A percentile compares a stretch with the other conserved stretches of the same genome.
These are phyloP conservation scores for Agrocybe pediades DNA, from an alignment of 768 basidiomycete genomes.

Conservation along the genomic window DNA sequence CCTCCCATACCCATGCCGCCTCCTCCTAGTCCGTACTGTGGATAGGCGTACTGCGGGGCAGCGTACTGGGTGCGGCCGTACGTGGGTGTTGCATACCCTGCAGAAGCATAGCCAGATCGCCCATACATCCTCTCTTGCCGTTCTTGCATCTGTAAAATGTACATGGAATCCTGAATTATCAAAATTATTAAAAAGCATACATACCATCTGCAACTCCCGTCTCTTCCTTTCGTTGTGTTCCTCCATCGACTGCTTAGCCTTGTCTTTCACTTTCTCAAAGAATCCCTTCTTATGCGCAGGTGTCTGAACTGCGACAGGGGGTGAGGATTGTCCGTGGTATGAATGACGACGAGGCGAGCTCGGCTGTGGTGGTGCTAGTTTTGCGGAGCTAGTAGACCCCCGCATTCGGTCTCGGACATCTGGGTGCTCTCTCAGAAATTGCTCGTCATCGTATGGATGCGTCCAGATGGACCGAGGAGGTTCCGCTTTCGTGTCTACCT, in stretches of 20 bases:
- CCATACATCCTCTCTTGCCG: slow-evolving; percentile 22
- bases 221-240: slow-evolving; percentile 62
- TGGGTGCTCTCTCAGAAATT: slow-evolving; percentile 59
- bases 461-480: slow-evolving; percentile 74
- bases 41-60: slow-evolving; percentile 22
- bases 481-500: slow-evolving; percentile 65
- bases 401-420: slow-evolving; percentile 40
- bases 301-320: slow-evolving; percentile 12
- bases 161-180: not conserved
- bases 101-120: not conserved
- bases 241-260: slow-evolving; percentile 63
- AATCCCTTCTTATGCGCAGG: slow-evolving; percentile 47
- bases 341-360: slow-evolving; percentile 28
- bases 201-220: slow-evolving; percentile 26
- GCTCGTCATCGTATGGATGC: slow-evolving; percentile 71
- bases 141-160: slow-evolving; percentile 18
- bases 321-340: slow-evolving; percentile 22
- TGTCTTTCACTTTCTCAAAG: slow-evolving; percentile 64
- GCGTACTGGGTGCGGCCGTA: slow-evolving; percentile 24
- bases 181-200: not conserved
- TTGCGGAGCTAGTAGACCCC: slow-evolving; percentile 3
- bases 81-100: not conserved
- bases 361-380: slow-evolving; percentile 4
- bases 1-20: slow-evolving; percentile 18
- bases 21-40: slow-evolving; percentile 10